phyloP scores from a whole-genome alignment of 768 basidiomycete species.

The Phylloporus sp. region DNA sequence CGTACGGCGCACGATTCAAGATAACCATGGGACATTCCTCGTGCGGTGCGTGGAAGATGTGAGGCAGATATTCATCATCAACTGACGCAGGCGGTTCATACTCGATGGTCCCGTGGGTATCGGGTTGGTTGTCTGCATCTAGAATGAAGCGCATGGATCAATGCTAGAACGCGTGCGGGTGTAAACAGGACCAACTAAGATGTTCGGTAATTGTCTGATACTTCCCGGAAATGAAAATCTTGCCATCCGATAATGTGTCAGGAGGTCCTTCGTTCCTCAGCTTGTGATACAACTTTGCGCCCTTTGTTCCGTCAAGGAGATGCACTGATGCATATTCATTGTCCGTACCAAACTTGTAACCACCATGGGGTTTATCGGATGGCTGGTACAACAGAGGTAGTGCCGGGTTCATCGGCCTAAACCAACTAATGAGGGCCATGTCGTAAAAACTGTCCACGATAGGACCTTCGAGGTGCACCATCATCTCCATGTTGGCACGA shows the following conservation, averaged over 20 bases:
- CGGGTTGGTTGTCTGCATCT: conserved; percentile 35
- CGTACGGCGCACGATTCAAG: conserved; percentile 60
- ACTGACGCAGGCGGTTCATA: conserved; percentile 23
- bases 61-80: conserved; percentile 56
- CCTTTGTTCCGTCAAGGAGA: conserved; percentile 25
- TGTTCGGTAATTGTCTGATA: conserved; percentile 40
- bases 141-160: conserved; percentile 10
- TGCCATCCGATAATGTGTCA: conserved; percentile 7
- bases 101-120: conserved; percentile 30
- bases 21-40: conserved; percentile 60
- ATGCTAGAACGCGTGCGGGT: background rate
- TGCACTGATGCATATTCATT: conserved; percentile 28
- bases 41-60: conserved; percentile 56
- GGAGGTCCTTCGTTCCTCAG: conserved; percentile 12
- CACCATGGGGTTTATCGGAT: conserved; percentile 28
- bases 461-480: conserved; percentile 67
- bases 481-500: conserved; percentile 52
- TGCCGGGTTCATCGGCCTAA: conserved; percentile 43
- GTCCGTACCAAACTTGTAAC: conserved; percentile 39
- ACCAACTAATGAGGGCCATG: conserved; percentile 62
- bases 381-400: conserved; percentile 38
- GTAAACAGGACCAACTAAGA: conserved; percentile 28
- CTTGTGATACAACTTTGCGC: conserved; percentile 24
- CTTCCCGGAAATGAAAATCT: conserved; percentile 28
- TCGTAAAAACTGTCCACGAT: conserved; percentile 70